Evolutionary conservation across 768 basidiomycete species (phyloP), one percentile per base, ranked within the genome.

Genomic region (Ramaria sp.): DNA sequence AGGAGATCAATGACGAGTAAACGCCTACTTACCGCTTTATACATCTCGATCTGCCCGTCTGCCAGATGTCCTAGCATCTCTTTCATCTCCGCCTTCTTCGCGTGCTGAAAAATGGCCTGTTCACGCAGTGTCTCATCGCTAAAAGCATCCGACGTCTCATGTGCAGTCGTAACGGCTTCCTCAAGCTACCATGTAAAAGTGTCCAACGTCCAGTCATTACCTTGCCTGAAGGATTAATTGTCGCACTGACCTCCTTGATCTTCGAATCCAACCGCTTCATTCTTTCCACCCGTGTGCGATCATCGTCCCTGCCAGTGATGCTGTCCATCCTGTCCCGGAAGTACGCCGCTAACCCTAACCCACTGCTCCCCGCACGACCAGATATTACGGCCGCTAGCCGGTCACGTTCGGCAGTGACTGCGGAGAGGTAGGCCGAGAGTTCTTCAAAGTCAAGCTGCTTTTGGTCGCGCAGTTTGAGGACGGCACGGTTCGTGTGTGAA

Each of bases 361-460:
- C 88, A 22, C 80, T 83, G 71, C 88, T 84, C 57, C 84, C 90
- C 55, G 86, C 88, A 67, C 88, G 91, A n/a, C 89, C 92, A 58
- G 79, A 84, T 65, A 91, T 89, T 45, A 97, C 78, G 1, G 91
- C 91, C 19, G 93, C 84, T 10, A 99, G 75, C 46, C 96, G 77
- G 66, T 99, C 96, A 20, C 96, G 84, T 71, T 99, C 96, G 11
- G 84, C 75, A 0, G 91, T 92, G 46, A 97, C 84, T n/a, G 87
- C 88, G 6, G 89, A 88, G 12, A 99, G 77, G 69, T 98, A 98
- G 53, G 92, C 89, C 1, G 92, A 91, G 9, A 98, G 79, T 68
- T 98, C 95, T 71, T 99, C 96, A 61, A 97, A 95, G 67, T 99
- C 96, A 55, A 98, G 81, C 69, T 99, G 96, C 69, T 98, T 99